Conservation (phyloP, 306 rosid species). For the Mucuna pruriens region DNA sequence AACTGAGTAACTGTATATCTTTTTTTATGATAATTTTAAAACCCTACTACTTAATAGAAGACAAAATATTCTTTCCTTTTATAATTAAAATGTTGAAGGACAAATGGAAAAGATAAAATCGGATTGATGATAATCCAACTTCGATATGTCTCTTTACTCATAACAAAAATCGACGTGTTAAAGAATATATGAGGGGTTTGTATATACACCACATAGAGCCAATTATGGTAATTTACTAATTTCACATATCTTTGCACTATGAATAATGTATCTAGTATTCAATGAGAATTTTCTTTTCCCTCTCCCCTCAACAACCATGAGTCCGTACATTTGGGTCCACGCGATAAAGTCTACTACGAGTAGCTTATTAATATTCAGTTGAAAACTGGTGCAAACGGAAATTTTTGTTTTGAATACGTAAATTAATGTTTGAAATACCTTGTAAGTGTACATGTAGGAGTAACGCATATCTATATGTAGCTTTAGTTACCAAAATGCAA, state of each 20-base stretch:
- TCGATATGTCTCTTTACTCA: background rate
- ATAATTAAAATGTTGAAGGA: background rate
- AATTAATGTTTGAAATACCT: background rate
- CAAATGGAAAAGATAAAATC: background rate
- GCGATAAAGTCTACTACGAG: background rate
- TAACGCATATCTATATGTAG: background rate
- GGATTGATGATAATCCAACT: conserved; percentile 22
- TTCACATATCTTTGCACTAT: too few species aligned
- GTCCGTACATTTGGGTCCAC: background rate
- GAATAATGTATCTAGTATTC: background rate
- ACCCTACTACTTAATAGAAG: background rate
- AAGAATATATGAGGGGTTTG: background rate
- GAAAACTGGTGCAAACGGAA: background rate
- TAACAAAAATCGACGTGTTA: background rate
- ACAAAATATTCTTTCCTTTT: background rate
- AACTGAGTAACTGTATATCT: too few species aligned
- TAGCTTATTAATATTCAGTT: background rate
- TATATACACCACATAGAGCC: background rate
- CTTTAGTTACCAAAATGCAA: background rate
- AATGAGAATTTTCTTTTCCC: background rate
- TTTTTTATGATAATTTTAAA: background rate
- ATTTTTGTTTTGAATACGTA: background rate
- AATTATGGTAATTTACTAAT: background rate
- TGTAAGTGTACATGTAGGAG: background rate
- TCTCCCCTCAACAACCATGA: background rate